phyloP scores from a whole-genome alignment of 2,329 filamentous ascomycete genomes.

The Ceratocystis diversiconidia region DNA sequence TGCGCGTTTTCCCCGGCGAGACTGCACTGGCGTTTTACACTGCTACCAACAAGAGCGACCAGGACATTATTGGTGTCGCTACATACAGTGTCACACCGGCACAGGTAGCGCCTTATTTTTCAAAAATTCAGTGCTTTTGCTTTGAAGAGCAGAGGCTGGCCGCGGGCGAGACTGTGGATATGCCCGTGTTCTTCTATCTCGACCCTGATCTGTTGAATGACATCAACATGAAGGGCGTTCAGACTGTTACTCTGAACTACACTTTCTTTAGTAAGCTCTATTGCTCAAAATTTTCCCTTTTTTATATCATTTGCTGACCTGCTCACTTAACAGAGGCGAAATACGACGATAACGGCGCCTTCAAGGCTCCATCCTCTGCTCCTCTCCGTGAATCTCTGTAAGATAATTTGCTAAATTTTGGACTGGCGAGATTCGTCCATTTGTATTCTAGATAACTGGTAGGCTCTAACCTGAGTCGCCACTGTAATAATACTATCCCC shows the following conservation, averaged over 20 bases:
- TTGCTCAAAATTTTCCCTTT: not conserved
- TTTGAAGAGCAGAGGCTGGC: slow-evolving; percentile 94
- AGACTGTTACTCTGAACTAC: slow-evolving; percentile 91
- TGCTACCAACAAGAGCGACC: slow-evolving; percentile 75
- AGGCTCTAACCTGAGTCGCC: not conserved
- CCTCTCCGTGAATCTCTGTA: slow-evolving; percentile 15
- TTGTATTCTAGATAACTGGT: not conserved
- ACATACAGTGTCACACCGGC: slow-evolving; percentile 95
- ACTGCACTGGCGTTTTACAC: slow-evolving; percentile 96
- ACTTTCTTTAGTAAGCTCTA: slow-evolving; percentile 87
- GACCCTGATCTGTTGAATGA: slow-evolving; percentile 91
- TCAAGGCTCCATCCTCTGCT: slow-evolving; percentile 26
- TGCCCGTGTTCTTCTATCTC: slow-evolving; percentile 99
- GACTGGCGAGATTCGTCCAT: not conserved
- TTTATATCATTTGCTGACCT: slow-evolving; percentile 25
- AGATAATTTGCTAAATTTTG: not conserved
- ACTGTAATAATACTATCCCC: not conserved
- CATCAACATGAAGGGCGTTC: slow-evolving; percentile 80
- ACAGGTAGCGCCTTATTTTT: slow-evolving; percentile 94
- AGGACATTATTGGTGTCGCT: slow-evolving; percentile 94
- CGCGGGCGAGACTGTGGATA: slow-evolving; percentile 92
- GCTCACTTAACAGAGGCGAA: slow-evolving; percentile 28
- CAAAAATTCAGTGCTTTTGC: slow-evolving; percentile 99
- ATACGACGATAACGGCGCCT: slow-evolving; percentile 34
- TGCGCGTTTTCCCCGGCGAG: slow-evolving; percentile 86